These are phyloP conservation scores for Claviceps quebecensis DNA, from an alignment of 2,329 filamentous ascomycete species.

Conservation along the genomic window DNA sequence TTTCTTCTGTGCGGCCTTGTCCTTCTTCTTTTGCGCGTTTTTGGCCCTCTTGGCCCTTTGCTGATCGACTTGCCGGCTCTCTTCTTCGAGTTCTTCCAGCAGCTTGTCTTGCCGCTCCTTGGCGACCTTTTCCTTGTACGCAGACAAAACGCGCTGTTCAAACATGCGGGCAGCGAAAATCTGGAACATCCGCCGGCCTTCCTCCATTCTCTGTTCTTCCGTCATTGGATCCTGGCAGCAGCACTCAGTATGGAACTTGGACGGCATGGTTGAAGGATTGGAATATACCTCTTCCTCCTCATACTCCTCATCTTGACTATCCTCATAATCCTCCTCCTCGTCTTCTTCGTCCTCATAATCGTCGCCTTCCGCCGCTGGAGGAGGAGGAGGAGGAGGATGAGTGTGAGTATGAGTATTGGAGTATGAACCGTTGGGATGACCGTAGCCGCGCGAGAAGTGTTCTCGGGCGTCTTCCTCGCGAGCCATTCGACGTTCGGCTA, in stretches of 20 bases:
- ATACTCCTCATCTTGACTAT: conserved; percentile 50
- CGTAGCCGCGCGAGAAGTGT: conserved; percentile 45
- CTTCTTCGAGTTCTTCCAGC: conserved; percentile 80
- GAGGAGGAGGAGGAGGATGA: conserved; percentile 29
- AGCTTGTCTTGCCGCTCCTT: conserved; percentile 83
- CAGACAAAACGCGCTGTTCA: conserved; percentile 87
- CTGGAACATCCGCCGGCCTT: conserved; percentile 96
- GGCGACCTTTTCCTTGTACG: conserved; percentile 96
- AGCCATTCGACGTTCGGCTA: conserved; percentile 93
- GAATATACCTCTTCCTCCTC: conserved; percentile 66
- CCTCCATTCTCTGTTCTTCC: conserved; percentile 97
- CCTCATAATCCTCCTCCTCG: conserved; percentile 45
- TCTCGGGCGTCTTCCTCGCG: conserved; percentile 74
- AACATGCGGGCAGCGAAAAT: conserved; percentile 99
- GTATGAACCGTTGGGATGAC: conserved; percentile 46
- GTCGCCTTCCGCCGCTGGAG: conserved; percentile 44
- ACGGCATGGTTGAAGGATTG: conserved; percentile 25
- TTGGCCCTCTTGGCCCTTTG: conserved; percentile 86
- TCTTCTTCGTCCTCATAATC: conserved; percentile 58
- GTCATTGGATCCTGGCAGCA: conserved; percentile 78
- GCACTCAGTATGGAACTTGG: conserved; percentile 28
- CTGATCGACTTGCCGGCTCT: conserved; percentile 60
- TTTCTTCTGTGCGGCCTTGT: conserved; percentile 82
- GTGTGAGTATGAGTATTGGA: conserved; percentile 55
- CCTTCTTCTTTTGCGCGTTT: conserved; percentile 89